Evolutionary conservation across 2,329 filamentous ascomycete genomes (phyloP).

Genomic region (Penicillium freii): DNA sequence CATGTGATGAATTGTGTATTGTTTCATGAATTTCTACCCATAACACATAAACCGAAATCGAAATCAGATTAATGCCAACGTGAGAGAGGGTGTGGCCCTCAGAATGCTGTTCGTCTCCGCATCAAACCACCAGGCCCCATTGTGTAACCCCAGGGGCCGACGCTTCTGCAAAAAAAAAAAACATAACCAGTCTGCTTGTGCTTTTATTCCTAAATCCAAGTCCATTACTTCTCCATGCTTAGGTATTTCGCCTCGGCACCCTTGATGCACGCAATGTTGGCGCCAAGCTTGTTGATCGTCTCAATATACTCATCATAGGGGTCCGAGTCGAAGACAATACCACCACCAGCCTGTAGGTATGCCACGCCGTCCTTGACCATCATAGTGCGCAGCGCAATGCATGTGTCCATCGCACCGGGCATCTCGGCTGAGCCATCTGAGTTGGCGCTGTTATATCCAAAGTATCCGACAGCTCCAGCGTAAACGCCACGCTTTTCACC

Average conservation of each 20-base stretch:
- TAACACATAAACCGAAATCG: neutral
- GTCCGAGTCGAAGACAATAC: slow-evolving; percentile 93
- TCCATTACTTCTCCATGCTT: slow-evolving; percentile 38
- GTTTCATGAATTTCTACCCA: neutral
- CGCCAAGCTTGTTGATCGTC: slow-evolving; percentile 93
- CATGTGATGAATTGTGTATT: neutral
- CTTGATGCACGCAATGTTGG: slow-evolving; percentile 84
- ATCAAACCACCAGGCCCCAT: neutral
- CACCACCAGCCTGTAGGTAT: slow-evolving; percentile 82
- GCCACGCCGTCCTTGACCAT: slow-evolving; percentile 85
- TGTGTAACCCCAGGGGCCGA: neutral
- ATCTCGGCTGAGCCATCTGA: slow-evolving; percentile 58
- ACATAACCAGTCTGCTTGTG: neutral
- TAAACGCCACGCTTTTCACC: slow-evolving; percentile 92
- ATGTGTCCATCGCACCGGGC: slow-evolving; percentile 90
- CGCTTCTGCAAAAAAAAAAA: neutral
- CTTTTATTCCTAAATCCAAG: neutral
- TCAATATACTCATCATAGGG: slow-evolving; percentile 89
- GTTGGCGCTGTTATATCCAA: slow-evolving; percentile 77
- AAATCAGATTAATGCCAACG: neutral
- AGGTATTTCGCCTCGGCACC: slow-evolving; percentile 72
- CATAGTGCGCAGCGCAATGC: slow-evolving; percentile 85
- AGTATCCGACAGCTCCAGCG: slow-evolving; percentile 94
- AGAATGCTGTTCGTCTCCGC: neutral
- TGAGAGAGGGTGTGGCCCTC: neutral